These are phyloP conservation scores for Amylostereum areolatum DNA, from an alignment of 1,284 basidiomycete species.

Conservation along the genomic window DNA sequence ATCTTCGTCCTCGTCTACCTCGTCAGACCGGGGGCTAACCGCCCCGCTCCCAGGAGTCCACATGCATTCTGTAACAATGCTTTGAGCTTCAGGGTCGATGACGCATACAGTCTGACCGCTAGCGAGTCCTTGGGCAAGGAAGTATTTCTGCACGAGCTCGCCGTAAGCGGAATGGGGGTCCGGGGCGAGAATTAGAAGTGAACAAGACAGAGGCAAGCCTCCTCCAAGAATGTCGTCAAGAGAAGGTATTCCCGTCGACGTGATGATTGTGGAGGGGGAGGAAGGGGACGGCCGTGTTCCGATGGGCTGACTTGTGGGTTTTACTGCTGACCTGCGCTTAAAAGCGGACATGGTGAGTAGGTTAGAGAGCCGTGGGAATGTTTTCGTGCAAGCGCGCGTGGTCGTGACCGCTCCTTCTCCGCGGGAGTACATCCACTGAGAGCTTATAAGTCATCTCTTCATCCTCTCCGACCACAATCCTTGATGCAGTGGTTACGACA, in stretches of 20 bases:
- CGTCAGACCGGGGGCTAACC: conserved; percentile 9
- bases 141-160: conserved; percentile 85
- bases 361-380: too few species aligned
- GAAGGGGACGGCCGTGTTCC: conserved; percentile 67
- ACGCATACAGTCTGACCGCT: conserved; percentile 66
- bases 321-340: conserved; percentile 58
- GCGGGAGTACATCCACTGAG: not conserved
- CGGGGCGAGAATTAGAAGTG: conserved; percentile 69
- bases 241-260: conserved; percentile 88
- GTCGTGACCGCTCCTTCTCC: not conserved
- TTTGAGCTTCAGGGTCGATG: conserved; percentile 51
- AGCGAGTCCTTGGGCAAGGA: conserved; percentile 79
- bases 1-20: conserved; percentile 25
- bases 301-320: conserved; percentile 32
- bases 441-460: conserved; percentile 2
- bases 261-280: conserved; percentile 55
- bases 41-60: conserved; percentile 49
- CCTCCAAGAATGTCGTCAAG: conserved; percentile 96
- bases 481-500: not conserved
- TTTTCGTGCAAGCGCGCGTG: too few species aligned
- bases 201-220: conserved; percentile 83
- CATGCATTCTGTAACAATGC: conserved; percentile 69
- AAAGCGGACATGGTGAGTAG: conserved; percentile 69
- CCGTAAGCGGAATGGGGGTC: conserved; percentile 85
- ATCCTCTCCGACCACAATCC: conserved; percentile 6